Evolutionary conservation across 176 grass and related monocot species (phyloP).

Genomic region (Guadua angustifolia): DNA sequence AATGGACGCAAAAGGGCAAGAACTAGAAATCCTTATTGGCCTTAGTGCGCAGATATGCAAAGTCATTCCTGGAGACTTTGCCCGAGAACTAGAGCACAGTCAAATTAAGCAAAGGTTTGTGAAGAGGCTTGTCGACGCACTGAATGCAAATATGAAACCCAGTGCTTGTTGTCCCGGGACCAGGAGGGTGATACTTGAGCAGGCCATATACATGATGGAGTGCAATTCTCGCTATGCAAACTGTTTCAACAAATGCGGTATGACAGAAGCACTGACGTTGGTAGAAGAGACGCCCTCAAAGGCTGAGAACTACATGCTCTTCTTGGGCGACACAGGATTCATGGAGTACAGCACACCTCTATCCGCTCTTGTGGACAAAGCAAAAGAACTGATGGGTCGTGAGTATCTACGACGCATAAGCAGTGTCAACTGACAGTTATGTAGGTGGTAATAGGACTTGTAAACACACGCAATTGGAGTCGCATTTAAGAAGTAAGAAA

Average conservation of each 20-base stretch:
- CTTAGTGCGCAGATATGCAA: constrained; percentile 21
- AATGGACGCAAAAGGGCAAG: background rate
- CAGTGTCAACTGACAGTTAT: background rate
- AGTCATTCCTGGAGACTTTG: background rate
- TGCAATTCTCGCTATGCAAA: background rate
- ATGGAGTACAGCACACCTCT: background rate
- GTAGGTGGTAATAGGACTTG: background rate
- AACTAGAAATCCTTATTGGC: constrained; percentile 26
- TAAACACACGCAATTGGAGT: background rate
- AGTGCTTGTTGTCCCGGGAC: background rate
- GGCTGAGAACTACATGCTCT: background rate
- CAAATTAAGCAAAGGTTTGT: background rate
- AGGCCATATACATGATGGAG: constrained; percentile 9
- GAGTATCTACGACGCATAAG: background rate
- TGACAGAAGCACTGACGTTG: background rate
- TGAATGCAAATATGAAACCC: background rate
- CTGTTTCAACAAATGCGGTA: background rate
- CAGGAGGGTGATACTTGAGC: background rate
- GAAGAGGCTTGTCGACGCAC: background rate
- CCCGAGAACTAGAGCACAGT: background rate
- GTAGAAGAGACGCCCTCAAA: background rate
- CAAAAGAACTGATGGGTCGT: background rate
- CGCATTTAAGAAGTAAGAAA: background rate
- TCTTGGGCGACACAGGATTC: background rate
- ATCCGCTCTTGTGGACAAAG: background rate